Conservation (phyloP, 192 early-diverging fungal species). For the Coemansia sp. region DNA sequence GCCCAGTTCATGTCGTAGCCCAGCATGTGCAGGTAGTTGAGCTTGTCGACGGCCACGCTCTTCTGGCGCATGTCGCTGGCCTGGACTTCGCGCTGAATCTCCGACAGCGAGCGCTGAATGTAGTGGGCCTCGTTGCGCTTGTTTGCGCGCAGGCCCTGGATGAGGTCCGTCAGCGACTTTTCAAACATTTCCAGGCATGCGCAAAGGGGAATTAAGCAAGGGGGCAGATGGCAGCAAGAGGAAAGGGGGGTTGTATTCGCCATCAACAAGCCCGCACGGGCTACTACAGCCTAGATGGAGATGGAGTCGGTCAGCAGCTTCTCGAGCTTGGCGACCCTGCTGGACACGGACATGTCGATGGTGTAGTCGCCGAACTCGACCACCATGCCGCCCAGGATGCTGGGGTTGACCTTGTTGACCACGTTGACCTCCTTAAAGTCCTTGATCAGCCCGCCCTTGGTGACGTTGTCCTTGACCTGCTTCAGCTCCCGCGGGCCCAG, state of each 20-base stretch:
- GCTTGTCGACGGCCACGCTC: conserved; percentile 82
- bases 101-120: conserved; percentile 78
- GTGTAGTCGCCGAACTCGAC: conserved; percentile 97
- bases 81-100: conserved; percentile 84
- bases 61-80: conserved; percentile 81
- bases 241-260: neutral
- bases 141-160: conserved; percentile 89
- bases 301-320: conserved; percentile 70
- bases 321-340: conserved; percentile 95
- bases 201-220: too few species aligned
- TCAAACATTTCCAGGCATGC: conserved; percentile 6
- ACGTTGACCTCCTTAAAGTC: conserved; percentile 77
- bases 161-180: conserved; percentile 76
- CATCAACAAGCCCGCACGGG: neutral
- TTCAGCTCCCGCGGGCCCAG: conserved; percentile 67
- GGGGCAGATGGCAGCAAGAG: neutral
- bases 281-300: conserved; percentile 11
- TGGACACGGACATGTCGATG: conserved; percentile 93
- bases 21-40: conserved; percentile 88
- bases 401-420: conserved; percentile 71
- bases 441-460: conserved; percentile 74
- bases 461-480: conserved; percentile 70
- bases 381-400: conserved; percentile 91
- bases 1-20: conserved; percentile 98
- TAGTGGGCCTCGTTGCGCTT: conserved; percentile 83